Base-by-base conservation (phyloP, 2,329 filamentous ascomycete genomes). In the Aspergillus fumigatus region DNA sequence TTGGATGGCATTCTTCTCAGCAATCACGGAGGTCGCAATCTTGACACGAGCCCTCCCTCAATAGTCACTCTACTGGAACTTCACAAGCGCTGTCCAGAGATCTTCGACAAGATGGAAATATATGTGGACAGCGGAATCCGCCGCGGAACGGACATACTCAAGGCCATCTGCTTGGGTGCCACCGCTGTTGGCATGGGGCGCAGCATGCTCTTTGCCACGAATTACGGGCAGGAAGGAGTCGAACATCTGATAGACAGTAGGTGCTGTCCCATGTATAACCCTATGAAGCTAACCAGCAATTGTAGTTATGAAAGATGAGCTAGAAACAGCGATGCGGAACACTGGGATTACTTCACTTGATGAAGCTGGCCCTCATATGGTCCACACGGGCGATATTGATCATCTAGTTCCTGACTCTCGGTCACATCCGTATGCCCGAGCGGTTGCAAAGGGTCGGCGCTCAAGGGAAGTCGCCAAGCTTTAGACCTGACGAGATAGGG, bases 11-110 rank as follows among this genome's bases (percentile, higher is more conserved):
- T 85, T 49, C 67, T 84, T 56, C 61, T 86, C 35, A 82, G 79
- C 58, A 86, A 85, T 58, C 83, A 85, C 54, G 83, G 83, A 19
- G 83, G 83, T 3, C 73, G 83, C 27, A 80, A 81, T 1, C 71
- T 83, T 1, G 82, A 85, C 52, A 81, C 79, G 32, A 75, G 70
- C 45, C 80, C 67, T 29, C 77, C 81, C 0, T 76, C 77, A 0
- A 79, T 83, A 6, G 70, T 83, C 19, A 79, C 80, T 0, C 71
- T 84, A 0, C 66, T 84, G 2, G 81, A 84, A 61, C 75, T 84
- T 14, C 78, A 83, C 14, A 75, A 67, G 48, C 70, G 72, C 9
- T 82, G 76, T 53, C 81, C 81, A 0, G 77, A 81, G 56, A 74
- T 80, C 0, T 80, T 81, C 57, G 72, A 74, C 27, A 72, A 72